Conservation (phyloP, 2,329 filamentous ascomycete species). For the Trichocomaceae sp. region DNA sequence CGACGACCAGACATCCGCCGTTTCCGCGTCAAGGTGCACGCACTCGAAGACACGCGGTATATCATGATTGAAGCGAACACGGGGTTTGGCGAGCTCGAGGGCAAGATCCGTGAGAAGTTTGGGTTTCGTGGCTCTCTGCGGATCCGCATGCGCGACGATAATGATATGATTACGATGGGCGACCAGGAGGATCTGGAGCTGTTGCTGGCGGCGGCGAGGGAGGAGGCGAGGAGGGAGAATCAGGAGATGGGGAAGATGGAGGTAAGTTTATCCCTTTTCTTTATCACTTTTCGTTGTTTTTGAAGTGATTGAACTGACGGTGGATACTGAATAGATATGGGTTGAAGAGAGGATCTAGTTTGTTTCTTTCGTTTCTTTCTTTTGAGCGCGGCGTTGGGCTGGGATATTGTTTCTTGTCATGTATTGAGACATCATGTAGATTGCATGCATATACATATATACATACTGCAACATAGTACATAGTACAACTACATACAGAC, state of each 20-base stretch:
- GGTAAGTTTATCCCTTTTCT: constrained; percentile 51
- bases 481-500: too few species aligned
- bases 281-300: neutral
- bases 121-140: constrained; percentile 55
- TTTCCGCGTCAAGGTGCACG: constrained; percentile 87
- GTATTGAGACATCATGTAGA: too few species aligned
- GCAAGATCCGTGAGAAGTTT: constrained; percentile 81
- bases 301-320: neutral
- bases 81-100: constrained; percentile 69
- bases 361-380: neutral
- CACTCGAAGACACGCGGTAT: constrained; percentile 77
- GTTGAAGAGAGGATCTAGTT: constrained; percentile 15
- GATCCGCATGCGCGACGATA: constrained; percentile 87
- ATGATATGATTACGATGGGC: constrained; percentile 94
- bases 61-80: constrained; percentile 73
- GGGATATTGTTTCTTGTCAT: neutral
- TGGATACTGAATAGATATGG: constrained; percentile 19
- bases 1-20: constrained; percentile 56
- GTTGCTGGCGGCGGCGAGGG: constrained; percentile 65
- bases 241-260: constrained; percentile 89
- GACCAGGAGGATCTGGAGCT: constrained; percentile 95
- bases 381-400: constrained; percentile 9
- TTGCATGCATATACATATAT: neutral
- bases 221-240: constrained; percentile 63
- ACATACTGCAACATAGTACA: too few species aligned